Conservation (phyloP, 768 basidiomycete species). For the Tulasnella sp. region DNA sequence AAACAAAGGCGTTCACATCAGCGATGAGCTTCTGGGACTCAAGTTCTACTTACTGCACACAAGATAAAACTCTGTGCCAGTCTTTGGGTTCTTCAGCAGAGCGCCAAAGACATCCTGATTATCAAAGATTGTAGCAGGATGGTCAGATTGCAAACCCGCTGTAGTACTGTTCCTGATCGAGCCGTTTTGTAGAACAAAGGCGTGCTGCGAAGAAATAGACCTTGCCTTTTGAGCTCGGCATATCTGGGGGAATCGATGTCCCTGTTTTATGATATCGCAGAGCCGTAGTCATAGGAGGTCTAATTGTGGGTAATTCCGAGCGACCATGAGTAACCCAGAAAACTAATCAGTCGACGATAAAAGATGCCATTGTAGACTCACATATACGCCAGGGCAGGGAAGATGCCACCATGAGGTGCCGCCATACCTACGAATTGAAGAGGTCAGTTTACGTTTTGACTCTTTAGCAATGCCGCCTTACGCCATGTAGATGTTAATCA, state of each 20-base stretch:
- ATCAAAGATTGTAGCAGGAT: constrained; percentile 34
- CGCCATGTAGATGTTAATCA: constrained; percentile 79
- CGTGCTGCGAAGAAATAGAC: constrained; percentile 66
- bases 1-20: no score
- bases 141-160: constrained; percentile 18
- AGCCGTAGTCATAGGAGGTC: constrained; percentile 70
- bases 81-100: constrained; percentile 56
- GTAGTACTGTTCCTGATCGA: constrained; percentile 46
- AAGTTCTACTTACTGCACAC: constrained; percentile 58
- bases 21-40: no score
- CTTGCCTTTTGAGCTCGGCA: constrained; percentile 67
- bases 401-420: constrained; percentile 80
- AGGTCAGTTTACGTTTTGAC: no score
- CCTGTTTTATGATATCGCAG: constrained; percentile 43
- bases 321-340: background rate
- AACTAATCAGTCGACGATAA: background rate
- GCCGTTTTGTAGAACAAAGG: constrained; percentile 72
- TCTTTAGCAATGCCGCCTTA: no score
- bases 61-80: constrained; percentile 54
- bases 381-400: constrained; percentile 66
- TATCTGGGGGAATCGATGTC: constrained; percentile 48
- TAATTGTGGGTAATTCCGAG: no score
- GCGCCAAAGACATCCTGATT: constrained; percentile 47
- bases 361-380: constrained; percentile 21
- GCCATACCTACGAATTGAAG: constrained; percentile 38